These are phyloP conservation scores for Neofusicoccum laricinum DNA, from an alignment of 2,329 filamentous ascomycete genomes.

Conservation along the genomic window DNA sequence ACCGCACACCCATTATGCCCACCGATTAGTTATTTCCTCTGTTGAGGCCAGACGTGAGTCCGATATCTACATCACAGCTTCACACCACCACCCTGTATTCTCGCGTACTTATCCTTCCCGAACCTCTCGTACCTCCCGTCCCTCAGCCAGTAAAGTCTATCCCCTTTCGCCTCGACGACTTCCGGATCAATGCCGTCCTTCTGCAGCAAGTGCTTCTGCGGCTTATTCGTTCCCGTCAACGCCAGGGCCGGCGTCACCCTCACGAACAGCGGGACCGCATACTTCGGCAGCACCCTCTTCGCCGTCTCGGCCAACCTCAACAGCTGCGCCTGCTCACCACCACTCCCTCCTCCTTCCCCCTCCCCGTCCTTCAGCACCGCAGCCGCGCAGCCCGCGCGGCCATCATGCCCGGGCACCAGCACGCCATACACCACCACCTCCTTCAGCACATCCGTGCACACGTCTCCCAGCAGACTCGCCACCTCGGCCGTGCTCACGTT, in stretches of 20 bases:
- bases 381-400: constrained; percentile 55
- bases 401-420: constrained; percentile 46
- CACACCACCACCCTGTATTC: constrained; percentile 2
- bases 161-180: constrained; percentile 39
- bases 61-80: neutral
- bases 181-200: constrained; percentile 64
- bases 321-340: neutral
- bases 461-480: constrained; percentile 36
- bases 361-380: neutral
- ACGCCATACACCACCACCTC: constrained; percentile 52
- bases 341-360: neutral
- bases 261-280: constrained; percentile 74
- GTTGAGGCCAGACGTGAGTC: neutral
- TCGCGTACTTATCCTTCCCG: neutral
- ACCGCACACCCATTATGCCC: neutral
- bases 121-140: constrained; percentile 10
- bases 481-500: constrained; percentile 51
- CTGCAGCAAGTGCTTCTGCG: constrained; percentile 70
- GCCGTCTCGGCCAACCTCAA: constrained; percentile 39
- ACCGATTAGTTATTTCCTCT: neutral
- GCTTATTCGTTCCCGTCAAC: constrained; percentile 74
- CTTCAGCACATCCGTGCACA: constrained; percentile 34
- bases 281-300: constrained; percentile 62
- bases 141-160: constrained; percentile 17
- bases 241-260: constrained; percentile 58